A percentile compares a stretch with the other conserved stretches of the same genome.
Conservation (phyloP, 2,329 filamentous ascomycete genomes). For the Leptodontidium sp. region DNA sequence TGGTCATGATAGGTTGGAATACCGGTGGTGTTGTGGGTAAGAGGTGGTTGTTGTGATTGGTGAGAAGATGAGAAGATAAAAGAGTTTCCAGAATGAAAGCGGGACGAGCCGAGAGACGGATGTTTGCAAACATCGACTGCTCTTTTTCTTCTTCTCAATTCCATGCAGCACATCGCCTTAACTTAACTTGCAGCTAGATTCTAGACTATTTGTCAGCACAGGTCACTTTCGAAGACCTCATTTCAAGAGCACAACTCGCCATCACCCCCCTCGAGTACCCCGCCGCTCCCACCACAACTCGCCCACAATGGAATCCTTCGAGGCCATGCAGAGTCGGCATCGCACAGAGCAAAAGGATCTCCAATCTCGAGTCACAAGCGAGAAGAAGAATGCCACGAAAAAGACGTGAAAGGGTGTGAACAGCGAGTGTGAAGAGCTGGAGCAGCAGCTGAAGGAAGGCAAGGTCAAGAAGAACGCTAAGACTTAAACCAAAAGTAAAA, state of each 20-base stretch:
- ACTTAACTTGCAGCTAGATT: background rate
- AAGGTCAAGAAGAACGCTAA: conserved; percentile 60
- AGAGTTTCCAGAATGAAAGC: background rate
- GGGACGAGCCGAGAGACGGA: conserved; percentile 5
- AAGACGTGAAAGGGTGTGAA: conserved; percentile 80
- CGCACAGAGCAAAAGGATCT: conserved; percentile 89
- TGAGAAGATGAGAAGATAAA: background rate
- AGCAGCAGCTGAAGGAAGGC: conserved; percentile 72
- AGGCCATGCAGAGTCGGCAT: conserved; percentile 81
- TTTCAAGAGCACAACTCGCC: background rate
- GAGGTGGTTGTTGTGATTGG: conserved; percentile 2
- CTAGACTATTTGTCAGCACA: background rate
- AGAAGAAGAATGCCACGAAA: conserved; percentile 97
- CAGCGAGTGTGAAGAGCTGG: conserved; percentile 76
- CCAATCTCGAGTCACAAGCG: conserved; percentile 84
- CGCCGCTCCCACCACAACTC: conserved; percentile 8
- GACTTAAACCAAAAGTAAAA: no score
- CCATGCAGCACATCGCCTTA: background rate
- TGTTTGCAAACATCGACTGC: conserved; percentile 4
- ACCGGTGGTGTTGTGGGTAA: background rate
- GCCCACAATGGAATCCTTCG: conserved; percentile 63
- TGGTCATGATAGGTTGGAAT: conserved; percentile 11
- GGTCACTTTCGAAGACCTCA: background rate
- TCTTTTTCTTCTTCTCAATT: background rate
- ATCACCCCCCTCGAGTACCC: conserved; percentile 6